These are phyloP conservation scores for Creolimax fragrantissima DNA, from an alignment of 78 protist species.

Conservation along the genomic window DNA sequence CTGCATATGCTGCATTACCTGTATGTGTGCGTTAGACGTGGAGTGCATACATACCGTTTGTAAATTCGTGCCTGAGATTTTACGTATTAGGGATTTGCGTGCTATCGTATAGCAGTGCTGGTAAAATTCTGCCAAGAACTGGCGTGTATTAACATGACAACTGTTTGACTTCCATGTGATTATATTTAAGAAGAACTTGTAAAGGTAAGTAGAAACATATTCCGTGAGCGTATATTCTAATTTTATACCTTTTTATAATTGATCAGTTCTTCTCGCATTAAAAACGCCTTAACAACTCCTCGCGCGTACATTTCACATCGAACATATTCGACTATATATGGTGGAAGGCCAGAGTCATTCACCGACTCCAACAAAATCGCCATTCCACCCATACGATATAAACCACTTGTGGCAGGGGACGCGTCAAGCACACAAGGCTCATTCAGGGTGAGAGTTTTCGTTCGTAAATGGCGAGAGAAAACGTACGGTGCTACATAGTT, in stretches of 20 bases:
- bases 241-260: background rate
- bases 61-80: too few species aligned
- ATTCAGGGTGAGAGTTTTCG: background rate
- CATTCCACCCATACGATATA: background rate
- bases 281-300: background rate
- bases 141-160: too few species aligned
- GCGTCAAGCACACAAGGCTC: background rate
- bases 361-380: background rate
- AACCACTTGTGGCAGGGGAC: background rate
- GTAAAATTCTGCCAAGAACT: too few species aligned
- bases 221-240: too few species aligned
- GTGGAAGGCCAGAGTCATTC: background rate
- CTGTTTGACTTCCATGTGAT: too few species aligned
- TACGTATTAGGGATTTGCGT: too few species aligned
- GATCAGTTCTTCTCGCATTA: background rate
- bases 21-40: too few species aligned
- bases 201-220: too few species aligned
- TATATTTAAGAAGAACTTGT: too few species aligned
- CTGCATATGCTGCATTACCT: background rate
- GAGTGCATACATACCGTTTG: too few species aligned
- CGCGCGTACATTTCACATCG: background rate
- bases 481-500: background rate
- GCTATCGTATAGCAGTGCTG: too few species aligned
- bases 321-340: background rate
- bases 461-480: background rate